Evolutionary conservation across 441 rosid genomes (phyloP).

Genomic region (Populus hybrid): DNA sequence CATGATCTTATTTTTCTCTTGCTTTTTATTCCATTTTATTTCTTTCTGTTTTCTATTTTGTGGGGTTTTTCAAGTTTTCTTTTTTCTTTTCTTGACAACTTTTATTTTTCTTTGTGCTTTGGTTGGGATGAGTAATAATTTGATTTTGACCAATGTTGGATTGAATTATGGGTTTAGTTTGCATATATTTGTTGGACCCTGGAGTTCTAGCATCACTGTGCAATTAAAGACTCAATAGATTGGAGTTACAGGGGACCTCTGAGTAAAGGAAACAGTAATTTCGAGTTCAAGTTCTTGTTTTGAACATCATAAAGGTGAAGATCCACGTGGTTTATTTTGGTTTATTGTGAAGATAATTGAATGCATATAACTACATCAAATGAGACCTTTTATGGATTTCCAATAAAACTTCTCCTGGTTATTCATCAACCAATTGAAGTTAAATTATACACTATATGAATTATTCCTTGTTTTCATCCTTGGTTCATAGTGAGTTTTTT

Average conservation of each 20-base stretch:
- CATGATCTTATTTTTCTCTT: conserved; percentile 19
- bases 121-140: background rate
- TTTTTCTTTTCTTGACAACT: background rate
- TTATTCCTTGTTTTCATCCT: background rate
- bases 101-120: background rate
- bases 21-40: background rate
- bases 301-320: no score
- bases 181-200: background rate
- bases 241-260: no score
- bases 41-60: background rate
- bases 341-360: background rate
- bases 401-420: background rate
- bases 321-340: background rate
- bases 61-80: background rate
- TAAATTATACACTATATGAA: background rate
- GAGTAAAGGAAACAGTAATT: no score
- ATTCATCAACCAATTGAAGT: background rate
- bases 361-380: background rate
- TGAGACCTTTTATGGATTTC: background rate
- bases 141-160: background rate
- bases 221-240: background rate
- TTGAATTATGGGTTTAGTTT: background rate
- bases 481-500: background rate
- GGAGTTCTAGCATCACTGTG: background rate
- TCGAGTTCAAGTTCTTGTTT: no score